Evolutionary conservation across 805 yeast species (phyloP).

Genomic region (Kodamaea leandrae): DNA sequence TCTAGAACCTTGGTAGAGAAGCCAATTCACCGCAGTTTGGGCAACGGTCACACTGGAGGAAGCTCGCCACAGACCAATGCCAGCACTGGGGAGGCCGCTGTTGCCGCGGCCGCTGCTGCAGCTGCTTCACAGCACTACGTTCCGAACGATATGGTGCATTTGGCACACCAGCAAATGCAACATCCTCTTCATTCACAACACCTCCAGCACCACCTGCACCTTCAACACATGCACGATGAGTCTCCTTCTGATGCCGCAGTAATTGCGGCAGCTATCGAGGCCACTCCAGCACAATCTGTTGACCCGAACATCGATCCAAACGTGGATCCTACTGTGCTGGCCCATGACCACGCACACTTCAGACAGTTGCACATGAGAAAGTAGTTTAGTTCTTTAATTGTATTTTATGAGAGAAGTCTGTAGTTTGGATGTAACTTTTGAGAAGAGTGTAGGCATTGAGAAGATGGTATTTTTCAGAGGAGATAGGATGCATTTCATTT

Average conservation of each 20-base stretch:
- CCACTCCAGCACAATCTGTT: slow-evolving; percentile 31
- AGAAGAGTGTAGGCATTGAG: too few species aligned
- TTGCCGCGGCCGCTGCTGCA: slow-evolving; percentile 29
- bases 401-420: too few species aligned
- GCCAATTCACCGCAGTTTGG: slow-evolving; percentile 31
- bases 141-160: slow-evolving; percentile 23
- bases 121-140: slow-evolving; percentile 24
- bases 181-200: slow-evolving; percentile 19
- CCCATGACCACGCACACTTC: slow-evolving; percentile 30
- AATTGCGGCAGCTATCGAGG: slow-evolving; percentile 42
- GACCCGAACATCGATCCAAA: slow-evolving; percentile 46
- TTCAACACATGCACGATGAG: slow-evolving; percentile 24
- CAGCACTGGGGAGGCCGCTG: slow-evolving; percentile 14
- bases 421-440: too few species aligned
- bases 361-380: slow-evolving; percentile 8
- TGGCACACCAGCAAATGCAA: slow-evolving; percentile 17
- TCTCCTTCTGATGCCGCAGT: slow-evolving; percentile 40
- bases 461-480: too few species aligned
- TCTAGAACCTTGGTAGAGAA: slow-evolving; percentile 44
- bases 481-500: too few species aligned
- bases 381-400: neutral
- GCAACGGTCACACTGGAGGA: too few species aligned
- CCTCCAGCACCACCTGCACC: slow-evolving; percentile 25
- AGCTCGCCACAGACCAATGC: neutral
- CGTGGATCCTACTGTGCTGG: too few species aligned